Evolutionary conservation across 176 grass and related monocot genomes (phyloP).

Genomic region (Oryza glumipatula): DNA sequence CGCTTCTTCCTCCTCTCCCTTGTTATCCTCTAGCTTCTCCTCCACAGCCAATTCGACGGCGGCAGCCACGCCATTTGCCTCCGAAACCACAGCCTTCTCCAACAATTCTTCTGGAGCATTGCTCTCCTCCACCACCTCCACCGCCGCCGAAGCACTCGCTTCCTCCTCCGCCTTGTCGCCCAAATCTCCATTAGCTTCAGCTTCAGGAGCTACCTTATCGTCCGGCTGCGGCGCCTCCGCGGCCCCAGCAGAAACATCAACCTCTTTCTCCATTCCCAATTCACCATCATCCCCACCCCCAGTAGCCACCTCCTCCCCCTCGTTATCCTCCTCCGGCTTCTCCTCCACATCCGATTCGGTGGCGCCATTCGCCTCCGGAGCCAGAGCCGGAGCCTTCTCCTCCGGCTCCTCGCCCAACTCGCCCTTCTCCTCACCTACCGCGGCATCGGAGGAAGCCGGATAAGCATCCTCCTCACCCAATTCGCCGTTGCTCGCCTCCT

Average conservation of each 20-base stretch:
- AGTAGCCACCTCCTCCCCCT: conserved; percentile 8
- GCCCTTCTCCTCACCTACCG: conserved; percentile 22
- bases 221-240: background rate
- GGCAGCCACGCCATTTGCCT: background rate
- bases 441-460: conserved; percentile 2
- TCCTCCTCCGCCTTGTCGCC: conserved; percentile 15
- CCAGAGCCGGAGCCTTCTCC: background rate
- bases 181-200: conserved; percentile 37
- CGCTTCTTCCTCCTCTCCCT: background rate
- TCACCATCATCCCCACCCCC: conserved; percentile 17
- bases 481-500: conserved; percentile 13
- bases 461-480: conserved; percentile 37
- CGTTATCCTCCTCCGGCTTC: conserved; percentile 13
- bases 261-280: background rate
- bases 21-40: conserved; percentile 11
- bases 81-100: conserved; percentile 13
- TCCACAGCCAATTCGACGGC: background rate
- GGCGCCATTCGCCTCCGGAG: background rate
- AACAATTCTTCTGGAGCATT: conserved; percentile 8
- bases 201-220: conserved; percentile 9
- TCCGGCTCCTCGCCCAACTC: background rate
- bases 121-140: background rate
- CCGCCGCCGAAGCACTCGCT: background rate
- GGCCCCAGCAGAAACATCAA: background rate
- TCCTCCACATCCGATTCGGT: background rate